Evolutionary conservation across 2,329 filamentous ascomycete genomes (phyloP).

Genomic region (Malbranchea zuffiana): DNA sequence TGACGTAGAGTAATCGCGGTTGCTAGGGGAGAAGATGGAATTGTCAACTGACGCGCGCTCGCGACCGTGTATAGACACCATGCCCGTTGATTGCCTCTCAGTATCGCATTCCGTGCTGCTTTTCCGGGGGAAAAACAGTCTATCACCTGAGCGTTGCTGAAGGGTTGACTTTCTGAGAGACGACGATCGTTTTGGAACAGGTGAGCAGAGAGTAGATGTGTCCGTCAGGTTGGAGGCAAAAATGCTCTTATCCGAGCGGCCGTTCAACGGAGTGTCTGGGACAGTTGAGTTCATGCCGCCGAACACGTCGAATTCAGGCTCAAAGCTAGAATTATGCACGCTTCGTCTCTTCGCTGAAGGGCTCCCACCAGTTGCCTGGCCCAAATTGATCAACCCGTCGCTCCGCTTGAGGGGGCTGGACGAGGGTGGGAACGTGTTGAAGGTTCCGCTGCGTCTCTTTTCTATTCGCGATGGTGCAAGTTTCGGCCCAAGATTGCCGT

Average conservation of each 20-base stretch:
- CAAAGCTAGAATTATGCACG: constrained; percentile 60
- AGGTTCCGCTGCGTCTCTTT: constrained; percentile 38
- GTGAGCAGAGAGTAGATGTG: constrained; percentile 40
- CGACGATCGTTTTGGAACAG: constrained; percentile 57
- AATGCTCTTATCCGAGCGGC: constrained; percentile 20
- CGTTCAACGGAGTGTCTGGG: constrained; percentile 3
- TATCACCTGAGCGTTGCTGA: constrained; percentile 67
- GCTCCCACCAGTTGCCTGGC: constrained; percentile 54
- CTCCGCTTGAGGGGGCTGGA: constrained; percentile 85
- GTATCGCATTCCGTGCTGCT: constrained; percentile 22
- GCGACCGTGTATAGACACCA: constrained; percentile 46
- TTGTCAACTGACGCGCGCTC: constrained; percentile 71
- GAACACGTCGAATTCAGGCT: constrained; percentile 63
- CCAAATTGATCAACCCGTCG: constrained; percentile 79
- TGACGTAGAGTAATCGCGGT: constrained; percentile 56
- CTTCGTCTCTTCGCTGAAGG: constrained; percentile 87
- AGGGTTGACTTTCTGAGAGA: constrained; percentile 78
- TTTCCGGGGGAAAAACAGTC: constrained; percentile 43
- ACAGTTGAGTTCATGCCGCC: constrained; percentile 38
- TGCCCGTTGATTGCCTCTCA: constrained; percentile 47
- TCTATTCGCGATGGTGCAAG: constrained; percentile 37
- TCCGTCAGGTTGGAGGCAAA: constrained; percentile 20
- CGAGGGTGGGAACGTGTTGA: constrained; percentile 45
- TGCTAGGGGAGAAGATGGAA: constrained; percentile 52
- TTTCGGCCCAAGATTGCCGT: constrained; percentile 19